A percentile compares a stretch with the other conserved stretches of the same genome.
Conservation (phyloP, 1,284 basidiomycete species). For the Dichomitus squalens region DNA sequence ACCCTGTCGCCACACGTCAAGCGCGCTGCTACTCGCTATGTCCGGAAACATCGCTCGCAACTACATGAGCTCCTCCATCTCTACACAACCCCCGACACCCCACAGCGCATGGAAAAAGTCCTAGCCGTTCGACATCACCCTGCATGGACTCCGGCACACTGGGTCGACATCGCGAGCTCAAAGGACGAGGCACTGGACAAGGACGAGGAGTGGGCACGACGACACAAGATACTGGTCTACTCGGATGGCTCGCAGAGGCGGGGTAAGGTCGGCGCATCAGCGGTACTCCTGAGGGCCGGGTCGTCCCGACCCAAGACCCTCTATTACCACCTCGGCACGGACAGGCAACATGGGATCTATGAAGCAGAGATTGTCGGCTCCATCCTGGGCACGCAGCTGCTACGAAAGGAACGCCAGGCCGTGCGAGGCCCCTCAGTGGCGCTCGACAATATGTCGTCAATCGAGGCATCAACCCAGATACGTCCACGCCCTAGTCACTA, state of each 20-base stretch:
- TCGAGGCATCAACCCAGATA: not conserved
- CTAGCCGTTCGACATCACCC: conserved; percentile 9
- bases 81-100: not conserved
- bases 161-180: not conserved
- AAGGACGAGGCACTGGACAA: not conserved
- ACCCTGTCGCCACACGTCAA: not conserved
- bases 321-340: not conserved
- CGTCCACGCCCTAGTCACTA: not conserved
- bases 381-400: not conserved
- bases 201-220: not conserved
- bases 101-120: conserved; percentile 19
- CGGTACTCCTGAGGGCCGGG: not conserved
- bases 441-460: not conserved
- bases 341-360: not conserved
- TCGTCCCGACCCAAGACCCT: not conserved
- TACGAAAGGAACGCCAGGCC: not conserved
- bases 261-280: conserved; percentile 3
- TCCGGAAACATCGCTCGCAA: not conserved
- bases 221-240: conserved; percentile 6
- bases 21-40: not conserved
- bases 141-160: not conserved
- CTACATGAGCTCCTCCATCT: not conserved
- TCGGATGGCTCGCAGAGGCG: conserved; percentile 23
- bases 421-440: not conserved
- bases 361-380: not conserved